Evolutionary conservation across 257 asterid species (phyloP), one percentile per base, ranked within the genome.

Genomic region (Solanum ahanhuiri): DNA sequence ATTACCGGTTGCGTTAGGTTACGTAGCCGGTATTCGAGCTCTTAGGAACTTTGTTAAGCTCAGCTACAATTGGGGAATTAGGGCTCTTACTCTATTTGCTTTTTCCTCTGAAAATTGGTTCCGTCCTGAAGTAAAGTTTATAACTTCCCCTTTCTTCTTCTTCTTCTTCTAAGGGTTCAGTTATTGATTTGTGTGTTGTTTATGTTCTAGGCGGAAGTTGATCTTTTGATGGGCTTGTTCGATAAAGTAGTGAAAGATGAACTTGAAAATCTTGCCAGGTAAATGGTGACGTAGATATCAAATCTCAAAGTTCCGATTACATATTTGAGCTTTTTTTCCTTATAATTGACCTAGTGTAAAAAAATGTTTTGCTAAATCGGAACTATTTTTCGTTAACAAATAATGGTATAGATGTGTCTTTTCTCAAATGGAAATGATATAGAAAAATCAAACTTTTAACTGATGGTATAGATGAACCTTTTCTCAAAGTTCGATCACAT

Each of bases 81-180:
- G 67, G 64, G 94, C 89, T 83, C 93, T 93, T 9, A 95, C 98
- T 1, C 93, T 93, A 2, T 93, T 93, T 85, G 96, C 94, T 1
- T 93, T 95, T 86, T 95, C 96, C 10, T 88, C 93, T 9, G 92
- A 93, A n/a, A 95, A 95, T 85, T 93, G 96, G 97, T 81, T 81
- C 33, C 92, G 97, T 28, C 96, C 97, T 43, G 88, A 92, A 86
- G 96, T 95, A 87, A 76, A 76, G 2, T 72, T 48, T 20, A 18
- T 72, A 6, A 86, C 77, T 51, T 87, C 60, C 43, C 34, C 33
- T 31, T 31, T 31, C 3, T 31, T 31, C 33, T 31, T 31, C 33
- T 31, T 30, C 31, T 30, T 31, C 33, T 23, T 51, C 60, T 51
- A 51, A 0, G 1, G 1, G 9, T 0, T 51, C 60, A 51, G 22